Percentiles rank a stretch among this genome's conserved stretches.
Conservation (phyloP, 2,329 filamentous ascomycete species). For the Thyridium curvatum region DNA sequence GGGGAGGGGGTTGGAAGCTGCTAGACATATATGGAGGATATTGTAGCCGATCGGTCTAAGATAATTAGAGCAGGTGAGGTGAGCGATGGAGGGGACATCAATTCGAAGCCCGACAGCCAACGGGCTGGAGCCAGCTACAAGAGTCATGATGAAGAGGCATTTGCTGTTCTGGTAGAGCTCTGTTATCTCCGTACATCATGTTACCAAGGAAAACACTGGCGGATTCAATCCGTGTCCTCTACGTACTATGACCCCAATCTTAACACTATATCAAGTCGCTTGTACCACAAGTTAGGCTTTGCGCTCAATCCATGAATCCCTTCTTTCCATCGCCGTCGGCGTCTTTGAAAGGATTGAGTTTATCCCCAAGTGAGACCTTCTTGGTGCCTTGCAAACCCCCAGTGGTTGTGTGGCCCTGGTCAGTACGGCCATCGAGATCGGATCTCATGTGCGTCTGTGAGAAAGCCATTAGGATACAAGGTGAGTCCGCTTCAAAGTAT, state of each 20-base stretch:
- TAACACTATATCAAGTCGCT: too few relatives aligned
- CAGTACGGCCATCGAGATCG: too few relatives aligned
- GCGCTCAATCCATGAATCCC: conserved; percentile 39
- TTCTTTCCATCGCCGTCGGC: conserved; percentile 48
- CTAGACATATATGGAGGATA: conserved; percentile 39
- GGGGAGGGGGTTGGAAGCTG: conserved; percentile 47
- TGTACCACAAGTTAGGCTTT: too few relatives aligned
- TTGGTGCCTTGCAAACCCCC: conserved; percentile 10
- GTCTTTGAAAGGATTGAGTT: conserved; percentile 48
- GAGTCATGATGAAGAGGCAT: conserved; percentile 36
- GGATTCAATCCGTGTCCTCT: too few relatives aligned
- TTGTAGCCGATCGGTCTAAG: too few relatives aligned
- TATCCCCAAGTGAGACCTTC: conserved; percentile 44
- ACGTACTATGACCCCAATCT: too few relatives aligned
- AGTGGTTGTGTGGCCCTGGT: neutral
- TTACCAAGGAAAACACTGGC: too few relatives aligned
- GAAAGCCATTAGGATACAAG: too few relatives aligned
- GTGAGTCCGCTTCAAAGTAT: too few relatives aligned
- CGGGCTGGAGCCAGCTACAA: conserved; percentile 30
- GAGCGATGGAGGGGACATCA: conserved; percentile 33
- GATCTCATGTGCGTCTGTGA: too few relatives aligned
- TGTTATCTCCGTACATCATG: too few relatives aligned
- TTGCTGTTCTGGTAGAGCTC: too few relatives aligned
- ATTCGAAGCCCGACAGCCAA: conserved; percentile 34
- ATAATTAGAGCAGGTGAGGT: conserved; percentile 17